phyloP scores from a whole-genome alignment of 2,329 filamentous ascomycete species.

The Aspergillus terreus region DNA sequence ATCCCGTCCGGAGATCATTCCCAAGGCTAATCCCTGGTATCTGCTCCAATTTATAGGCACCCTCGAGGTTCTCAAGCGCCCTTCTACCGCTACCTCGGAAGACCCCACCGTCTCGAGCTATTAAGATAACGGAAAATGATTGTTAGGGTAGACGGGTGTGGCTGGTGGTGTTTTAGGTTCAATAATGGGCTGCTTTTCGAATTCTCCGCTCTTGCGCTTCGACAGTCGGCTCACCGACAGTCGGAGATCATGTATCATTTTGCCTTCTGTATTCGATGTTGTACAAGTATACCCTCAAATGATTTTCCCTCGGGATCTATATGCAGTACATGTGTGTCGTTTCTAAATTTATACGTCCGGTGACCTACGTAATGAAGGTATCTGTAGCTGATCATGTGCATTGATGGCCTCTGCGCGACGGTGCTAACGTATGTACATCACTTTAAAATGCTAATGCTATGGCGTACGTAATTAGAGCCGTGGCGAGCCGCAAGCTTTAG shows the following conservation, averaged over 20 bases:
- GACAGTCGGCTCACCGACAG: background rate
- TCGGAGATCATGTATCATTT: background rate
- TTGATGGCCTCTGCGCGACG: background rate
- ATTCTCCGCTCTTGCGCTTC: background rate
- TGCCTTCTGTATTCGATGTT: conserved; percentile 18
- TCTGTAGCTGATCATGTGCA: background rate
- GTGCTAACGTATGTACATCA: background rate
- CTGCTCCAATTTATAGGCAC: conserved; percentile 17
- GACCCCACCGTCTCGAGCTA: conserved; percentile 11
- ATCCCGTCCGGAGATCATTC: background rate
- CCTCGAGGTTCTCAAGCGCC: conserved; percentile 35
- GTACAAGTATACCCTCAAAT: conserved; percentile 29
- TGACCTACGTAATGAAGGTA: background rate
- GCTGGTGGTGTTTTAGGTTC: background rate
- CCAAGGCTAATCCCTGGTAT: conserved; percentile 2
- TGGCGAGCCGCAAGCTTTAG: too few relatives aligned
- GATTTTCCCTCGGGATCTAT: conserved; percentile 2
- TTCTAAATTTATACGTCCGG: background rate
- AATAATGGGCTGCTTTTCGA: background rate
- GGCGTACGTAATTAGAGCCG: too few relatives aligned
- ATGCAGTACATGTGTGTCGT: background rate
- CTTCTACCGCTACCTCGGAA: conserved; percentile 11
- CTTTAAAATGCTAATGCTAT: background rate
- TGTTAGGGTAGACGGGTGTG: background rate
- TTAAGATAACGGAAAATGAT: background rate